Conservation (phyloP, 2,329 filamentous ascomycete species). For the Trichoderma endophyticum region DNA sequence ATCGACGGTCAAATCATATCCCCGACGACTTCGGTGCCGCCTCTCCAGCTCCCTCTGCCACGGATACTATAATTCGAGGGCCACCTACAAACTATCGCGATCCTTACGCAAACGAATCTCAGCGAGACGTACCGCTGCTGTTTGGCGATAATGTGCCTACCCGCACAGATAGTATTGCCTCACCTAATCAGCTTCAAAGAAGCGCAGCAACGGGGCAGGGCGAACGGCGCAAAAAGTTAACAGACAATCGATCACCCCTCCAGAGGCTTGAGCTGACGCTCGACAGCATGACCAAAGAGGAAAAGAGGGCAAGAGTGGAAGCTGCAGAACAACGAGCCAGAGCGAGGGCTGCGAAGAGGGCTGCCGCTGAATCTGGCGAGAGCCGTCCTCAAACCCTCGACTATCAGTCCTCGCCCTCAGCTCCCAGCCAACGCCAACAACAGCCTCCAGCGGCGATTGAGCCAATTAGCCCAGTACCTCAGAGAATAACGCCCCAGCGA, state of each 20-base stretch:
- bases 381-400: slow-evolving; percentile 26
- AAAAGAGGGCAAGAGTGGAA: slow-evolving; percentile 80
- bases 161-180: slow-evolving; percentile 26
- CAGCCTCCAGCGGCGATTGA: background rate
- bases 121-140: slow-evolving; percentile 16
- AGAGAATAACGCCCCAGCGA: slow-evolving; percentile 14
- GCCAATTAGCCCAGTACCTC: background rate
- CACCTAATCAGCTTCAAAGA: slow-evolving; percentile 34
- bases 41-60: slow-evolving; percentile 47
- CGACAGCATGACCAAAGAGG: slow-evolving; percentile 91
- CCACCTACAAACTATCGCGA: slow-evolving; percentile 57
- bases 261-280: slow-evolving; percentile 91
- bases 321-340: slow-evolving; percentile 74
- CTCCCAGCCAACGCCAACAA: background rate
- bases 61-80: slow-evolving; percentile 55
- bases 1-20: slow-evolving; percentile 17
- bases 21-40: slow-evolving; percentile 38
- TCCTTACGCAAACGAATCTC: slow-evolving; percentile 36
- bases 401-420: slow-evolving; percentile 21
- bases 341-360: slow-evolving; percentile 52
- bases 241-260: slow-evolving; percentile 81
- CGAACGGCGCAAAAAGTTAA: slow-evolving; percentile 58
- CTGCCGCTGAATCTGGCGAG: slow-evolving; percentile 26
- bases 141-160: slow-evolving; percentile 23
- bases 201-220: slow-evolving; percentile 36